Evolutionary conservation across 2,329 filamentous ascomycete genomes (phyloP).

Genomic region (Truncatella angustata): DNA sequence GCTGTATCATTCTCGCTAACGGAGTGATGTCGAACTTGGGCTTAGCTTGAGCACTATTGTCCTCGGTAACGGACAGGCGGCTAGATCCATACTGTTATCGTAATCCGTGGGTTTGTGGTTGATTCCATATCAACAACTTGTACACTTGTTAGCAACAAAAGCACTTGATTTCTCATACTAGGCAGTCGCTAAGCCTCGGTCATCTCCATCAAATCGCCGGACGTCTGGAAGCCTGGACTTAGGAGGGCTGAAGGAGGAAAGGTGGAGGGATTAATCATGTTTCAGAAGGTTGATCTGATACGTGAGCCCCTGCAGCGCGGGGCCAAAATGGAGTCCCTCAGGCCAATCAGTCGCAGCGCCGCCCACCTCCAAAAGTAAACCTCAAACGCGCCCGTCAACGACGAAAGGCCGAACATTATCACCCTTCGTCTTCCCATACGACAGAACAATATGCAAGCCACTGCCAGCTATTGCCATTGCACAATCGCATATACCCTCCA

Average conservation of each 20-base stretch:
- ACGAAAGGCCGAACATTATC: constrained; percentile 22
- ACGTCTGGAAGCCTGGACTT: constrained; percentile 2
- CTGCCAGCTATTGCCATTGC: neutral
- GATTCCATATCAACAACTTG: too few species aligned
- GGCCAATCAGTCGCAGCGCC: constrained; percentile 24
- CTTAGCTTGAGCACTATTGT: too few species aligned
- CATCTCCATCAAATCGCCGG: constrained; percentile 3
- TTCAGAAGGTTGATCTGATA: constrained; percentile 8
- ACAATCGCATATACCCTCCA: constrained; percentile 8
- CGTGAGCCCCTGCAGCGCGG: neutral
- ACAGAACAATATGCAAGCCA: neutral
- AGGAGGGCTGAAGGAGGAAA: constrained; percentile 4
- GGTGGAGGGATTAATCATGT: neutral
- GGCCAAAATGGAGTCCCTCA: constrained; percentile 11
- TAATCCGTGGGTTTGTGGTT: too few species aligned
- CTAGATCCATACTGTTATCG: too few species aligned
- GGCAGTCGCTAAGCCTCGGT: neutral
- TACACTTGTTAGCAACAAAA: neutral
- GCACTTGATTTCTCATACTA: neutral
- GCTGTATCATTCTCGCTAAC: too few species aligned
- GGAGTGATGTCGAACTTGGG: too few species aligned
- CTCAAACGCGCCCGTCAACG: constrained; percentile 40
- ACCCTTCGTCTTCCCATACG: constrained; percentile 10
- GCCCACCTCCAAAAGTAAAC: constrained; percentile 35
- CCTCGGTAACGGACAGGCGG: too few species aligned